Base-by-base conservation (phyloP, 2,329 filamentous ascomycete species). In the Remersonia thermophila region DNA sequence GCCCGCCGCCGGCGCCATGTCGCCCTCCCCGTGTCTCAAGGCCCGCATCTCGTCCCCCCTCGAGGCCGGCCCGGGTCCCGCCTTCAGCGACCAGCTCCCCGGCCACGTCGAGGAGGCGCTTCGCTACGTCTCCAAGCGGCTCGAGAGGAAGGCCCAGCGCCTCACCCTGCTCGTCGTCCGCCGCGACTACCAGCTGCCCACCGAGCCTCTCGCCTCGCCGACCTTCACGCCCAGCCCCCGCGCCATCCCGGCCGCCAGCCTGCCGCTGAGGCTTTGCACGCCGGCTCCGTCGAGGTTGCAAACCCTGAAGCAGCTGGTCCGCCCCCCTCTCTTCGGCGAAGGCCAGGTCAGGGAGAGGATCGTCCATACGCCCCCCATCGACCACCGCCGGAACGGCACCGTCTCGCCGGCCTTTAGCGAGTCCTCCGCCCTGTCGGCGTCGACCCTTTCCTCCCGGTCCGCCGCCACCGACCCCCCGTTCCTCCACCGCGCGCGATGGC, bases 31-130 rank as follows among this genome's bases (percentile, higher is more conserved):
- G 14, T 33, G 30, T 27, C 60, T 69, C 50, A 78, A 74, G 56
- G 59, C 64, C 37, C 62, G 59, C 38, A 79, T 79, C 48, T 78
- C 74, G 2, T 67, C 71, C 33, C 74, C 75, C 11, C 64, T 80
- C 38, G 75, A 78, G 60, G 73, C 74, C 18, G 73, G 73, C 13
- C 59, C 61, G 29, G 77, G 73, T 14, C 60, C 78, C 37, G 65
- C 76, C 40, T 69, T 77, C 47, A 59, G 61, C 25, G 65, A 73
- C 44, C 65, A 68, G 40, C 61, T 79, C n/a, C 73, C 74, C 2
- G 55, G 63, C n/a, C 60, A 64, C 30, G 52, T 78, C 37, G 63
- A 57, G 9, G 61, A 63, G 4, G 72, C 72, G 17, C 63, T 80
- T 20, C 72, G 77, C 39, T 73, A 76, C 47, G 61, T 65, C 11